A percentile compares a stretch with the other conserved stretches of the same genome.
phyloP scores from a whole-genome alignment of 2,329 filamentous ascomycete species.

The Colletotrichum gloeosporioides region DNA sequence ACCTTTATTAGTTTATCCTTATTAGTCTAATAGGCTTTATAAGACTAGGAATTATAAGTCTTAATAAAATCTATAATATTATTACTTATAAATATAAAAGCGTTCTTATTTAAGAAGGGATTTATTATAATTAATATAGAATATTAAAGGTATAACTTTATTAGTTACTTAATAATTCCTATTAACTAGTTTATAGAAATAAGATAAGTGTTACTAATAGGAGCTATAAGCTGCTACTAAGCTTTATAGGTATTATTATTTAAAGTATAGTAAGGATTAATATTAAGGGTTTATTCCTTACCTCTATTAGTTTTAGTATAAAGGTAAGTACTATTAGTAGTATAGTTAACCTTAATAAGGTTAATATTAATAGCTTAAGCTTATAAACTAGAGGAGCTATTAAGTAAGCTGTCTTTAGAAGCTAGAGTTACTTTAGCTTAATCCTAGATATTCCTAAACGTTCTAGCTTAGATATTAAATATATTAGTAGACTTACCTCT shows the following conservation, averaged over 20 bases:
- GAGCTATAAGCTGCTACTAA: not conserved
- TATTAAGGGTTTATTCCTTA: too few relatives aligned
- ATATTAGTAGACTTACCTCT: not conserved
- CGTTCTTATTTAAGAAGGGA: not conserved
- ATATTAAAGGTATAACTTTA: not conserved
- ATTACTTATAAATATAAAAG: not conserved
- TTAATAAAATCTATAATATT: too few relatives aligned
- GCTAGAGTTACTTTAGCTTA: not conserved
- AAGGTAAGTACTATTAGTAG: too few relatives aligned
- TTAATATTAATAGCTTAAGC: not conserved
- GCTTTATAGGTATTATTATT: too few relatives aligned
- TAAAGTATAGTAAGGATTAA: too few relatives aligned
- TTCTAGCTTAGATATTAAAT: not conserved
- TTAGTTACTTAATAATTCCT: not conserved
- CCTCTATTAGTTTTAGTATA: too few relatives aligned
- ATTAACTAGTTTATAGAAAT: not conserved
- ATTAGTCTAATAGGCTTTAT: not conserved
- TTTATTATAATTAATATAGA: not conserved
- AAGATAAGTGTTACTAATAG: too few relatives aligned
- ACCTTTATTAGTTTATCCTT: not conserved
- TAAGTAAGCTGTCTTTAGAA: not conserved
- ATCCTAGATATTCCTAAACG: not conserved
- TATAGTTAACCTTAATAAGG: too few relatives aligned
- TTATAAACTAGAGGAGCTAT: not conserved
- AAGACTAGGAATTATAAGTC: not conserved